Base-by-base conservation (phyloP, 345 rosid species). In the Erucastrum elatum region DNA sequence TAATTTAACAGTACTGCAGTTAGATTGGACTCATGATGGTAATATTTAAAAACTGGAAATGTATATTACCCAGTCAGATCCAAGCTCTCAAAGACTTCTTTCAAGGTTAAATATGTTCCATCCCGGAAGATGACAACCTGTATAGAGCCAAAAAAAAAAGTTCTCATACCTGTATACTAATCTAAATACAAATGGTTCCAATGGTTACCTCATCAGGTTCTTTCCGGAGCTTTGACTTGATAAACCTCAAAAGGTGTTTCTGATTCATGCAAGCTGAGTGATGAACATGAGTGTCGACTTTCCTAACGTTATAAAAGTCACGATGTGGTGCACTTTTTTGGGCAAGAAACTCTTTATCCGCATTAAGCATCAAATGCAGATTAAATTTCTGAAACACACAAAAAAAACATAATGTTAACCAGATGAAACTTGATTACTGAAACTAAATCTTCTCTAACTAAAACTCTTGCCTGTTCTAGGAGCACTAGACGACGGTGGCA, bases 251-350 rank as follows among this genome's bases (percentile, higher is more conserved):
- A 67, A 96, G 97, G 84, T 96, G 99, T 80, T 96, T 96, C 90
- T 93, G 99, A 88, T 93, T 93, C 99, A 93, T 96, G 81, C 99
- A 96, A 26, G 99, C 99, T 11, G 99, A 96, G 75, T 96, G 98
- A 81, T 96, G 99, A 69, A 96, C 96, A 79, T 96, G 98, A 2
- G 98, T 96, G 84, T 96, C 99, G 63, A 96, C 99, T 86, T 96
- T 96, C 81, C 99, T 90, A 25, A 96, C 98, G 60, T 96, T 96
- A 79, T 96, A 96, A 61, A 96, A 96, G 84, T 96, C 99, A 68
- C 99, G 97, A 81, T 93, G 99, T 3, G 99, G 98, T 64, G 99
- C 99, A 84, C 99, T 96, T 82, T 96, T 96, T 86, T 96, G 99
- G 77, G 95, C 98, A 31, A 96, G 90, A 82, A 96, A 96, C 72